Base-by-base conservation (phyloP, 805 yeast genomes). In the Kodamaea jinghongensis region DNA sequence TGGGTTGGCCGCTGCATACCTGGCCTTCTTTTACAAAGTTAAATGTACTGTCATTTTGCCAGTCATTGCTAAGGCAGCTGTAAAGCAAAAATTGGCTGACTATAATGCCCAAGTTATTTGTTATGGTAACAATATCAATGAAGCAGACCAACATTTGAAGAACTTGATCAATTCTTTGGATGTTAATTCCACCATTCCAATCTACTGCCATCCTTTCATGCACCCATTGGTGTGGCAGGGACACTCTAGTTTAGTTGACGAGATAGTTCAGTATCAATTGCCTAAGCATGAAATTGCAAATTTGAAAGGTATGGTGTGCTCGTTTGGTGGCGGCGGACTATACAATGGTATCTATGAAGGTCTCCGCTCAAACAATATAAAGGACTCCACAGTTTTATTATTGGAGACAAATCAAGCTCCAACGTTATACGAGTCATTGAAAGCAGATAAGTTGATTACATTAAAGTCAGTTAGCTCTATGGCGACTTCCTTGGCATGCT, bases 21-120 rank as follows among this genome's bases (percentile, higher is more conserved):
- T 77, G 25, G 67, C 77, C 2, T 46, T 43, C 35, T 59, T 39
- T 53, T 65, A 54, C 49, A 57, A 41, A 41, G 71, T 55, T 1
- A 48, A 53, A n/a, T 77, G 83, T 48, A 78, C 83, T 0, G 86
- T 83, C 2, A 84, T 78, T 0, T 75, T 83, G 1, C 88, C 88
- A 1, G 55, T 51, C 1, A 55, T 66, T 3, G 70, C 86, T 8
- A 71, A 72, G 39, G 50, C 50, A 2, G 61, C 66, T 17, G 77
- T 81, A 60, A 56, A 65, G 5, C 62, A 63, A 8, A 70, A 72
- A 45, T 69, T 82, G 30, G 55, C 58, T 33, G 56, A 52, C 7
- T 64, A 68, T 17, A 81, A 81, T 7, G 83, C 87, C 1, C 52
- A 62, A 2, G 78, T 78, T 4, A 52, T 75, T 10, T 55, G 74